Evolutionary conservation across 192 early-diverging fungal genomes (phyloP), one percentile per base, ranked within the genome.

Genomic region (Coemansia sp.): DNA sequence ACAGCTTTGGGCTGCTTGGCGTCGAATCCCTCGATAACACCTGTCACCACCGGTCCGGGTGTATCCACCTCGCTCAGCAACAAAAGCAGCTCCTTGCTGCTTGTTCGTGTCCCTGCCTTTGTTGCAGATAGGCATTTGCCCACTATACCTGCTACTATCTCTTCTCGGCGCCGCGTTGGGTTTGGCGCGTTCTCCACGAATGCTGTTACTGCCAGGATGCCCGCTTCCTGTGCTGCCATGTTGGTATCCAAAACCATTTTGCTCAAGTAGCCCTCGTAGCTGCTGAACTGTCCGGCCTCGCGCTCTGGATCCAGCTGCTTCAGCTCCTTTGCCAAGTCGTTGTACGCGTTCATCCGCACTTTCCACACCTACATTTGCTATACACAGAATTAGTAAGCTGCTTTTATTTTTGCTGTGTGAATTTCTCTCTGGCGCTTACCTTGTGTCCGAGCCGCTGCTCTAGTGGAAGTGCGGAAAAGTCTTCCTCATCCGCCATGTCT

Each of bases 1-100:
- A 95, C 91, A 5, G 92, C 85, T 66, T 98, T 99, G 22, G 96
- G 97, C 56, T 89, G 90, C 73, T 98, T 99, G 63, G 83, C 88
- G 12, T 87, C 84, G 43, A 96, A 75, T 0, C 89, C 90, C 38
- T 84, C 84, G 7, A 97, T 62, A 19, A 97, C 79, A 0, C 88
- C 75, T 59, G 92, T 91, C 56, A 99, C 85, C 14, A 98, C 90
- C 4, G 90, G 89, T 25, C 92, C 92, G 8, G 88, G 87, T 19
- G 70, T 79, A 61, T 98, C 96, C 3, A 92, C 87, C 77, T 99
- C 97, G 45, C 92, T 87, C 67, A 91, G 92, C 79, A 93, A 67
- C 38, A 98, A 72, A 54, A 97, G 77, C 12, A 94, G 73, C 39
- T 98, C 94, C 35, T 88, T 60, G 15, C 89, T 88, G 62, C 87